Base-by-base conservation (phyloP, 257 asterid species). In the Ilex aquifolium region DNA sequence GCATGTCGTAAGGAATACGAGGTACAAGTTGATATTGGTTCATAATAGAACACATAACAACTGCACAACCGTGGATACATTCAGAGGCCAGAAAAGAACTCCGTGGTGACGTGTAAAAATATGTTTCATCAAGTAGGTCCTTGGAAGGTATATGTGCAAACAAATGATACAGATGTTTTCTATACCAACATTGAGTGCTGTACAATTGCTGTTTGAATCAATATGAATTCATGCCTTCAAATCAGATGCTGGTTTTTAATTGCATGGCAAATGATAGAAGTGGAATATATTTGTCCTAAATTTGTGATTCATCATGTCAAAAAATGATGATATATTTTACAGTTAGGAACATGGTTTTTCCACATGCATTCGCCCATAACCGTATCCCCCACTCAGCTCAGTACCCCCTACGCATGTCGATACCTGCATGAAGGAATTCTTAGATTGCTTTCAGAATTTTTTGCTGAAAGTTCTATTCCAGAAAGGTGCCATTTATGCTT, bases 1-100 rank as follows among this genome's bases (percentile, higher is more conserved):
- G 75, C 84, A 64, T 91, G 96, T 61, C 95, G 95, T 58, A 77
- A 75, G 78, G 84, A 82, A 70, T 91, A 76, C 88, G 65, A 48
- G 15, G 88, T 75, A 62, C 69, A 55, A 56, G 63, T 85, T 76
- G 76, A 76, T 56, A 31, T 31, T 60, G 66, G 73, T 65, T 74
- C 76, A 64, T 68, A 70, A 7, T 36, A 36, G 40, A 36, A 7
- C 40, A 36, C 40, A 3, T 36, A 7, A 7, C 40, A 36, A 36
- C 40, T 36, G 40, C 40, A 36, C 7, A 36, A 36, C 40, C 7
- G 40, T 36, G 40, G 40, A 62, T 31, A 58, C 44, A 29, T 30
- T 31, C 53, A 63, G 66, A 46, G 64, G 66, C 61, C 36, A 62
- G 39, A 57, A 49, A 60, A 64, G 53, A 39, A 71, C n/a, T n/a